These are phyloP conservation scores for Phytophthora cryptogea DNA, from an alignment of 352 stramenopile genomes.

Conservation along the genomic window DNA sequence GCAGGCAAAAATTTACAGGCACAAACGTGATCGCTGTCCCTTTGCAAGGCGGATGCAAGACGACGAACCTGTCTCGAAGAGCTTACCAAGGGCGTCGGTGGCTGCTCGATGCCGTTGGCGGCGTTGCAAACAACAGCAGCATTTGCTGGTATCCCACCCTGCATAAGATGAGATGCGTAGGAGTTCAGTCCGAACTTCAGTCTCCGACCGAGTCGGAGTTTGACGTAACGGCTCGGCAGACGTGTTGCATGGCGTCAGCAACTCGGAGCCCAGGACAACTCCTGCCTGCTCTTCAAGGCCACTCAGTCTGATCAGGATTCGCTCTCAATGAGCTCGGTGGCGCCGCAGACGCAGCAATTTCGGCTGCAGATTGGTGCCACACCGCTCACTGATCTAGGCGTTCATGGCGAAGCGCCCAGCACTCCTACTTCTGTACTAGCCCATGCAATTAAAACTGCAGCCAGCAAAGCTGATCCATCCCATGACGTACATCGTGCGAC, in stretches of 20 bases:
- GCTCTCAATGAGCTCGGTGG: background rate
- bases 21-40: background rate
- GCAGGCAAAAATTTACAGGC: background rate
- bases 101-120: background rate
- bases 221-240: conserved; percentile 1
- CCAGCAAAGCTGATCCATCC: background rate
- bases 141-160: no score
- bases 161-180: background rate
- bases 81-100: background rate
- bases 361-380: conserved; percentile 13
- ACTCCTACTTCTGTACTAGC: no score
- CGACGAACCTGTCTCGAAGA: background rate
- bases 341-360: background rate
- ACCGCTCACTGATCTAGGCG: background rate
- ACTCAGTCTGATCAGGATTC: conserved; percentile 9
- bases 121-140: conserved; percentile 1
- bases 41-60: background rate
- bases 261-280: conserved; percentile 6
- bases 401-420: no score
- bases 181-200: conserved; percentile 3
- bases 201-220: background rate
- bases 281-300: conserved; percentile 17
- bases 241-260: conserved; percentile 7
- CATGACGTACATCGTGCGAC: background rate
- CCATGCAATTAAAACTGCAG: background rate